Base-by-base conservation (phyloP, 2,329 filamentous ascomycete species). In the Cladophialophora yegresii region DNA sequence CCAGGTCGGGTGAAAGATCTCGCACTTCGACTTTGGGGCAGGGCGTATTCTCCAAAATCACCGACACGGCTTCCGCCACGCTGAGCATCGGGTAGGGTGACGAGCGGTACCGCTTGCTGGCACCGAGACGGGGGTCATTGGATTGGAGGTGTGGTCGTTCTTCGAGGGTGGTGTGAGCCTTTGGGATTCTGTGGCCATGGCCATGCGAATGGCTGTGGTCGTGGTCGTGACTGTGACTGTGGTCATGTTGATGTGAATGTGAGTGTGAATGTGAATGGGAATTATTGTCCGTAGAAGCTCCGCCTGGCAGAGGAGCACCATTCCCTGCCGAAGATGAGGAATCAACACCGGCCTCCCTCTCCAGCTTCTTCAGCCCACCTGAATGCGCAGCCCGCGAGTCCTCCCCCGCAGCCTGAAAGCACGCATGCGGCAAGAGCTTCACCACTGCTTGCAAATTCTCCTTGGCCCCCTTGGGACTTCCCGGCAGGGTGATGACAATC, bases 391-490 rank as follows among this genome's bases (percentile, higher is more conserved):
- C 76, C 70, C 95, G 85, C 0, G 95, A 98, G 73, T 96, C 87
- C 13, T 86, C 87, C 0, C 93, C 95, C 0, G 90, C 87, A 30
- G 91, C 90, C 79, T 98, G 93, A 7, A 90, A 80, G 71, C 95
- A 99, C n/a, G 95, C 95, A 77, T 99, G 95, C 0, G 93, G 93
- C 5, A 99, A 79, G n/a, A 93, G 87, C 74, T 92, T 96, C 67
- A 99, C 80, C 6, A 99, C 83, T 1, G 93, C 88, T 73, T 95
- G 87, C 0, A 99, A 84, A 73, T 98, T 99, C 79, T 99, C 95
- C 73, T 87, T 91, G 8, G 95, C 95, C 1, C 93, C 95, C 76
- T 98, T 98, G 0, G 95, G 95, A 0, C 93, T 98, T 1, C 95
- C 95, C 0, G 95, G 95, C 3, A 99, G 81, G 0, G 95, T 99